Evolutionary conservation across 331 rosid species (phyloP), one percentile per base, ranked within the genome.

Genomic region (Stylosanthes scabra): DNA sequence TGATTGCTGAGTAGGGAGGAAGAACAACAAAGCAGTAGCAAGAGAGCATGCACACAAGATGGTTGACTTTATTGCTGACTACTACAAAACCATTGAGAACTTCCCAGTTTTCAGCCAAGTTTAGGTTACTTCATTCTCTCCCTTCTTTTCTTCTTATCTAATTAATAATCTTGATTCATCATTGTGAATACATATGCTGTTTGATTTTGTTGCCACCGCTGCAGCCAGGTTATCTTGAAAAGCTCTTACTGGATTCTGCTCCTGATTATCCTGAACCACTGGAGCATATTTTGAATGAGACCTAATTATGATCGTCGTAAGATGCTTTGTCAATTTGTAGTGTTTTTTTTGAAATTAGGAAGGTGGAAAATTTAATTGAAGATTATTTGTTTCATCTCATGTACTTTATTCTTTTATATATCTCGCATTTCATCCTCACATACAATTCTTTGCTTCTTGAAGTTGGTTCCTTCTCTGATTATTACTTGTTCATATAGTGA

Each of bases 21-120:
- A 7, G 8, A 51, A 6, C 25, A 51, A 44, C 34, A 31, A 31
- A 31, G 34, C 34, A 74, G 62, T 76, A 86, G 11, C 11, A 73
- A 86, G 97, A 77, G 98, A 91, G 72, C 84, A 83, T 13, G 98
- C 83, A 70, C 98, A 93, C 60, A 87, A 77, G 87, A 93, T 91
- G 98, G 98, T 93, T 7, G 98, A 93, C 3, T 93, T 93, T 87
- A 86, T 93, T 14, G 96, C 97, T 51, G 98, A 93, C 86, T 93
- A 93, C 86, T 91, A 91, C 84, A 91, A 93, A 88, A 66, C 72
- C 52, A 87, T 93, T 0, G 85, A 93, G 68, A 71, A 49, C 56
- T 86, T 83, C 80, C 92, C 96, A 0, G 98, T 93, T 72, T 92
- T 89, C 59, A 91, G 97, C 86, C 96, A 93, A 93, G 98, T 93